Percentiles rank a stretch among this genome's conserved stretches.
These are phyloP conservation scores for Aegilops speltoides DNA, from an alignment of 176 grass and related monocot species.

Conservation along the genomic window DNA sequence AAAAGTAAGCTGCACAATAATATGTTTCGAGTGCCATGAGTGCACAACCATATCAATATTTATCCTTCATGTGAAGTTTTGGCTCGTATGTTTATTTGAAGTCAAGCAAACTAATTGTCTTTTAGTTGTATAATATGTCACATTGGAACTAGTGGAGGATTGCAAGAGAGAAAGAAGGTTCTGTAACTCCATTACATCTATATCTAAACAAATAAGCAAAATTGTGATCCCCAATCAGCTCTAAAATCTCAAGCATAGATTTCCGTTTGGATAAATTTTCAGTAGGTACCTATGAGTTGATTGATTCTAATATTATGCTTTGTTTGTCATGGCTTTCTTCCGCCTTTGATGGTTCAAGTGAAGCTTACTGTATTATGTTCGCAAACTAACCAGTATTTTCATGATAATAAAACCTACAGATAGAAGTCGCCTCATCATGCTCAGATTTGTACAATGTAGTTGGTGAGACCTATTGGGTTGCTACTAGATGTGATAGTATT, in stretches of 20 bases:
- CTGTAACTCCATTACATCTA: constrained; percentile 11
- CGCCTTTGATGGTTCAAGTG: background rate
- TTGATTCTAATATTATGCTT: constrained; percentile 7
- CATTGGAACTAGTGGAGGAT: constrained; percentile 3
- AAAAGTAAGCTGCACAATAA: constrained; percentile 46
- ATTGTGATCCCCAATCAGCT: background rate
- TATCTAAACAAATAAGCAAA: background rate
- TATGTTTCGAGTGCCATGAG: constrained; percentile 13
- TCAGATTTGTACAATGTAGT: constrained; percentile 82
- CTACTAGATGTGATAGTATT: constrained; percentile 82
- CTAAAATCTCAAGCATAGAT: constrained; percentile 7
- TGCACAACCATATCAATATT: constrained; percentile 13
- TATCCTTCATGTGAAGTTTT: background rate
- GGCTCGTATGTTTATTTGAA: background rate
- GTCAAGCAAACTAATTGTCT: background rate
- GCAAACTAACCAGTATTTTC: constrained; percentile 22
- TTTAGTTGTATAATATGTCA: constrained; percentile 1
- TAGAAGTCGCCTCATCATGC: constrained; percentile 80
- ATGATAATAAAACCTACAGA: constrained; percentile 52
- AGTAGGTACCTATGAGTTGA: background rate
- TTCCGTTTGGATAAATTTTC: constrained; percentile 2
- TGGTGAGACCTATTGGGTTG: constrained; percentile 92
- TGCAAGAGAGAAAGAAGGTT: background rate
- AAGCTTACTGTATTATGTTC: constrained; percentile 30
- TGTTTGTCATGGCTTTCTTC: background rate